Percentiles rank a stretch among this genome's conserved stretches.
These are phyloP conservation scores for Meripilus lineatus DNA, from an alignment of 1,284 basidiomycete genomes.

Conservation along the genomic window DNA sequence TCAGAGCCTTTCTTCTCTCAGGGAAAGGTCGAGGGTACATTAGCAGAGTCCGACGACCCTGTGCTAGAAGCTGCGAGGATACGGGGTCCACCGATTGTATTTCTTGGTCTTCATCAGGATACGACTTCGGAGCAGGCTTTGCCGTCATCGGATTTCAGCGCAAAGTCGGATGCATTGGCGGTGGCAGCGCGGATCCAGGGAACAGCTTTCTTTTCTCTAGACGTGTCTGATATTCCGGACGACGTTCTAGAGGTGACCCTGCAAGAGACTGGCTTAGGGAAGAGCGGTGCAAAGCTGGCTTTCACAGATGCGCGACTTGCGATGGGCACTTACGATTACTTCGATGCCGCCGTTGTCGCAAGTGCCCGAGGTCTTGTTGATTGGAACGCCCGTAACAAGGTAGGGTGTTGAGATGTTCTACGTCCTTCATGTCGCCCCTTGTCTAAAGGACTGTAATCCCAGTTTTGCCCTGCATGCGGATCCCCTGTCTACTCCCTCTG, in stretches of 20 bases:
- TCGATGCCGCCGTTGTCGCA: constrained; percentile 73
- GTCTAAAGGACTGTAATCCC: constrained; percentile 12
- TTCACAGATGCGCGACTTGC: constrained; percentile 71
- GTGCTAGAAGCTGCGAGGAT: constrained; percentile 63
- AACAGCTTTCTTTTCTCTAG: constrained; percentile 76
- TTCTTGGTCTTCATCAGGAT: constrained; percentile 78
- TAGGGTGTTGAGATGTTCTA: constrained; percentile 22
- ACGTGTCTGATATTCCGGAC: constrained; percentile 53
- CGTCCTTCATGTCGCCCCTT: constrained; percentile 4
- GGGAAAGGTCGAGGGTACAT: constrained; percentile 46
- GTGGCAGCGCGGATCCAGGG: constrained; percentile 63
- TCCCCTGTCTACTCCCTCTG: constrained; percentile 81
- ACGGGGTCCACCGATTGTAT: constrained; percentile 52
- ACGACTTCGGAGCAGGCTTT: constrained; percentile 39
- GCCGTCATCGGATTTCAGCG: constrained; percentile 58
- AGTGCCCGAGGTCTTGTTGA: constrained; percentile 78
- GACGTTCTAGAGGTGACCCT: constrained; percentile 41
- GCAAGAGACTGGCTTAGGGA: constrained; percentile 32
- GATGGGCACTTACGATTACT: constrained; percentile 46
- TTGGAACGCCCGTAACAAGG: constrained; percentile 87
- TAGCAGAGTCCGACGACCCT: constrained; percentile 36
- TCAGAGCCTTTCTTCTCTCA: constrained; percentile 54
- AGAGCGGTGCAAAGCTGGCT: constrained; percentile 36
- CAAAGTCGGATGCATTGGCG: constrained; percentile 27
- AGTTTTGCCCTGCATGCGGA: constrained; percentile 91